These are phyloP conservation scores for Pleurozium schreberi DNA, from an alignment of 225 moss, liverwort and hornwort species.

Conservation along the genomic window DNA sequence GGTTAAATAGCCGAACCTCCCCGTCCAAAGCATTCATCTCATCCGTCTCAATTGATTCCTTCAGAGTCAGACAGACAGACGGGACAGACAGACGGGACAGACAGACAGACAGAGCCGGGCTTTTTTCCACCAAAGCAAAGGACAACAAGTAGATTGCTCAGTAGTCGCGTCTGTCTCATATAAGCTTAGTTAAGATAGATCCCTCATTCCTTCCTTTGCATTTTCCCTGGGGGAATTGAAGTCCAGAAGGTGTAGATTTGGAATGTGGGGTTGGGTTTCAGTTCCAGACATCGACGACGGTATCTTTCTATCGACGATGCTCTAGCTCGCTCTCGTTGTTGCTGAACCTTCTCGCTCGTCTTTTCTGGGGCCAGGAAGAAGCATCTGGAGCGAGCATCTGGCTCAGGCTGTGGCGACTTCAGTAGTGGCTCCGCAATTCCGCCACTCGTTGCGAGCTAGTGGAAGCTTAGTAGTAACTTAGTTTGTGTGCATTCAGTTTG, in stretches of 20 bases:
- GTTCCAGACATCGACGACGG: neutral
- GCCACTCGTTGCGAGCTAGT: neutral
- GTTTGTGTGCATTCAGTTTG: neutral
- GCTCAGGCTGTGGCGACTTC: neutral
- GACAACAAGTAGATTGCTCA: neutral
- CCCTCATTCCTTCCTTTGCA: neutral
- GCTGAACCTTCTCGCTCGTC: neutral
- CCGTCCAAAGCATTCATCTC: neutral
- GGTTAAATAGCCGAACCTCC: constrained; percentile 14
- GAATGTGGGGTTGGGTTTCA: neutral
- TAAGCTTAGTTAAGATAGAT: neutral
- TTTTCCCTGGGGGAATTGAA: neutral
- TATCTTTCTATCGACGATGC: neutral
- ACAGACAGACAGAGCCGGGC: neutral
- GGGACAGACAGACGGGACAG: too few relatives aligned
- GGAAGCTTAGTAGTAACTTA: neutral
- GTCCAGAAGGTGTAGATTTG: neutral
- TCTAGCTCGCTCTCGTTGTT: neutral
- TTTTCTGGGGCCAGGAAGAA: constrained; percentile 8
- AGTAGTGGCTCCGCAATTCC: constrained; percentile 2
- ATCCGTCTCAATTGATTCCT: neutral
- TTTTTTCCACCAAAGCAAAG: neutral
- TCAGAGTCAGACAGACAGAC: neutral
- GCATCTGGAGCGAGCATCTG: constrained; percentile 12
- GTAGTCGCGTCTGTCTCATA: neutral